Evolutionary conservation across 441 rosid genomes (phyloP).

Genomic region (Erodium trifolium): DNA sequence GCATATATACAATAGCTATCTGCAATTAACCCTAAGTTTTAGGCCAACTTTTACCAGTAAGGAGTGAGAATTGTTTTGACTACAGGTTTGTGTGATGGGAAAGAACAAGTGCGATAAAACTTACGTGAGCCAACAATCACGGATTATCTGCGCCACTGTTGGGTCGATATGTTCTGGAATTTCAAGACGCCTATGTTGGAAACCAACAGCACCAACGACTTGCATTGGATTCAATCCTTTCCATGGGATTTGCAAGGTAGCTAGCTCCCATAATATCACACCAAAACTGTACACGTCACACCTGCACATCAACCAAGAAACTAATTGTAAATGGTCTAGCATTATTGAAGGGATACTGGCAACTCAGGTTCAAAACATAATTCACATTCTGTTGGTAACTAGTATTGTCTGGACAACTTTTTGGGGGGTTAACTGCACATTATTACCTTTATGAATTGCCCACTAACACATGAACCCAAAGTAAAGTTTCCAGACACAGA

Average conservation of each 20-base stretch:
- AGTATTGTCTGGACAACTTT: no score
- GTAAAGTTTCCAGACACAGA: no score
- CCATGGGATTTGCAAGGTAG: slow-evolving; percentile 76
- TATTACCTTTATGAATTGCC: no score
- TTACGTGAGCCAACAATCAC: slow-evolving; percentile 87
- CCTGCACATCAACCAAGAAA: slow-evolving; percentile 35
- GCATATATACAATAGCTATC: no score
- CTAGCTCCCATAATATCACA: slow-evolving; percentile 91
- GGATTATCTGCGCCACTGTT: slow-evolving; percentile 60
- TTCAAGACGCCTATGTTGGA: slow-evolving; percentile 82
- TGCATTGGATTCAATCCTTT: slow-evolving; percentile 96
- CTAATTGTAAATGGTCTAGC: slow-evolving; percentile 10
- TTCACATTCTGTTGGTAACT: background rate
- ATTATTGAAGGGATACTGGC: no score
- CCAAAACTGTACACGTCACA: slow-evolving; percentile 98
- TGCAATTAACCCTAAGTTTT: no score
- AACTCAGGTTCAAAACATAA: background rate
- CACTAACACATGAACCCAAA: no score
- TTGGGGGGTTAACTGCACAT: no score
- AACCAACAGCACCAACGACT: slow-evolving; percentile 98
- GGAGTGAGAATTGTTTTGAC: no score
- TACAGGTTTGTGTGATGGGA: background rate
- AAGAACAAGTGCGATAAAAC: slow-evolving; percentile 14
- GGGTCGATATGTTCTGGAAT: slow-evolving; percentile 71
- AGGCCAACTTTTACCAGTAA: no score